Evolutionary conservation across 2,329 filamentous ascomycete species (phyloP), one percentile per base, ranked within the genome.

Genomic region (Cladophialophora psammophila): DNA sequence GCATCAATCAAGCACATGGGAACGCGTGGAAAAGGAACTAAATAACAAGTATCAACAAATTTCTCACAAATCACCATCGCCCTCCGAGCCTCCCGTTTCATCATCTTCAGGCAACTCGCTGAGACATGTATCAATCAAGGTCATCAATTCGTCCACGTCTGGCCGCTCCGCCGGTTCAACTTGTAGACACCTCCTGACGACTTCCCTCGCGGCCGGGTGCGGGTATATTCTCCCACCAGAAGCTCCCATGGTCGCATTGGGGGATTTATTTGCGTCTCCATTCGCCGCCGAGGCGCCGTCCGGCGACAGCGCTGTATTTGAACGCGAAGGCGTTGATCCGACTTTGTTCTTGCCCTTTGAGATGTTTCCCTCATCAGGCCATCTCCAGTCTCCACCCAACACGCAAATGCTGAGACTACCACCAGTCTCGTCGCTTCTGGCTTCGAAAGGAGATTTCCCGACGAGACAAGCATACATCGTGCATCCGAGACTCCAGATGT

Each of bases 401-500:
- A 98, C 92, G 77, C 94, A 98, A 72, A 98, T 91, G 73, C 91
- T 96, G 71, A 99, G 82, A 71, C 91, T 95, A 53, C 95, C 95
- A 71, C 95, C 95, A 0, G 95, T 98, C 82, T 99, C 94, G 78
- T 99, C 95, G 72, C 90, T 94, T 68, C 95, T 90, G 77, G 94
- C 92, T 83, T 99, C 95, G 75, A 99, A 99, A 1, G 95, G 95
- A 13, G 92, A 96, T 80, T 99, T 98, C 71, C 95, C 95, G 34
- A 98, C 93, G 9, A 99, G 86, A 76, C 95, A 98, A 42, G 95
- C 95, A 80, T 96, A 99, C 53, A 99, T 84, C n/a, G 95, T 98
- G 83, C 95, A 98, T 60, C 95, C 95, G 26, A 99, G 82, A 15
- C 92, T 96, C 95, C 95, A 99, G 72, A 99, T 96, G 79, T 99